Percentiles rank a stretch among this genome's conserved stretches.
These are phyloP conservation scores for Leptographium galeiforme DNA, from an alignment of 2,329 filamentous ascomycete genomes.

Conservation along the genomic window DNA sequence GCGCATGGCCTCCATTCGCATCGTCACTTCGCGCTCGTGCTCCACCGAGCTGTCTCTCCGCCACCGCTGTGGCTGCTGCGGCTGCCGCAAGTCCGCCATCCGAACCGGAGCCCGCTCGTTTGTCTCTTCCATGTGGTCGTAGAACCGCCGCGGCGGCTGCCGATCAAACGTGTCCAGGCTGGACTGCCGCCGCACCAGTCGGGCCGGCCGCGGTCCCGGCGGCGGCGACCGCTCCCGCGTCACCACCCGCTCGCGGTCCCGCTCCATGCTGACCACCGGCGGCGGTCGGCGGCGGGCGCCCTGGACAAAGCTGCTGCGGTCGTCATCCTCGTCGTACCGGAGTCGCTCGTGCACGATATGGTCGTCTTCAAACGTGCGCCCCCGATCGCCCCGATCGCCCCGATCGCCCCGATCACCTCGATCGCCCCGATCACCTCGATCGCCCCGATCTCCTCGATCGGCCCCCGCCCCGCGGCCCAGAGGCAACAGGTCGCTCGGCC, in stretches of 20 bases:
- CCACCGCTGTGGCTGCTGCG: too few species aligned
- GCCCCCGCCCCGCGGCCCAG: slow-evolving; percentile 19
- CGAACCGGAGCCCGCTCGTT: slow-evolving; percentile 24
- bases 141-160: slow-evolving; percentile 30
- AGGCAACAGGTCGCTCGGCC: slow-evolving; percentile 13
- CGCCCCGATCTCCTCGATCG: too few species aligned
- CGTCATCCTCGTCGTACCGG: slow-evolving; percentile 39
- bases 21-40: neutral
- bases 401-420: too few species aligned
- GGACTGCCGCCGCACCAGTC: slow-evolving; percentile 66
- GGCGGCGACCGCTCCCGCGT: slow-evolving; percentile 14
- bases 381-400: slow-evolving; percentile 22
- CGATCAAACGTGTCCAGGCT: slow-evolving; percentile 86
- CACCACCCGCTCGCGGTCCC: neutral
- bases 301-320: slow-evolving; percentile 17
- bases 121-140: slow-evolving; percentile 17
- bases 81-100: slow-evolving; percentile 52
- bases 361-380: slow-evolving; percentile 33
- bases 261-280: neutral
- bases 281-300: slow-evolving; percentile 15
- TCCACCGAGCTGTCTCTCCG: slow-evolving; percentile 1
- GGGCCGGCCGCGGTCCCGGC: slow-evolving; percentile 42
- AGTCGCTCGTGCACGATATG: slow-evolving; percentile 32
- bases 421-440: too few species aligned
- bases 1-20: slow-evolving; percentile 29